Evolutionary conservation across 768 basidiomycete species (phyloP).

Genomic region (Calocera viscosa): DNA sequence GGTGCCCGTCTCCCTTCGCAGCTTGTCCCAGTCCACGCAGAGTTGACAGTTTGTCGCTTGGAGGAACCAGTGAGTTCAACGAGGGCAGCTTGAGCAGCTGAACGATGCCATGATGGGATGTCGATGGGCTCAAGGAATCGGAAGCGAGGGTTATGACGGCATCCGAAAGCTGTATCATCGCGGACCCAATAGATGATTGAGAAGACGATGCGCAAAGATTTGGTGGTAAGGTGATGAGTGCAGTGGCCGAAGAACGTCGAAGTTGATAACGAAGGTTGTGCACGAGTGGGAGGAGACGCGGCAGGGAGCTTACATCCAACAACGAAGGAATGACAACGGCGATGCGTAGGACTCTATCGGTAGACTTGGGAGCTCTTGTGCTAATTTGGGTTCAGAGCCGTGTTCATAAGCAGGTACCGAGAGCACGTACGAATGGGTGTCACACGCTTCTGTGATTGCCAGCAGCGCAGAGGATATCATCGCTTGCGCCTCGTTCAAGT

Average conservation of each 20-base stretch:
- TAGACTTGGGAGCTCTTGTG: neutral
- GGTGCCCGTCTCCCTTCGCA: conserved; percentile 32
- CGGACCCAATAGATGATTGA: conserved; percentile 47
- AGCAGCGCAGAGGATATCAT: neutral
- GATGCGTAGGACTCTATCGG: conserved; percentile 25
- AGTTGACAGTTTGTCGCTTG: conserved; percentile 70
- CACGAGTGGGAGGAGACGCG: neutral
- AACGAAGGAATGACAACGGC: neutral
- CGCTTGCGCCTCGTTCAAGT: neutral
- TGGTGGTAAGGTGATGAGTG: conserved; percentile 53
- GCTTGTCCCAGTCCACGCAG: conserved; percentile 57
- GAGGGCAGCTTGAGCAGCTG: conserved; percentile 65
- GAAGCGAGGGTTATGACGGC: conserved; percentile 14
- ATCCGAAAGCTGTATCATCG: conserved; percentile 1
- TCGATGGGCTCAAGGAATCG: conserved; percentile 49
- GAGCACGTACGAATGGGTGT: neutral
- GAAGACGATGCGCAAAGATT: conserved; percentile 52
- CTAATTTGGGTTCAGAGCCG: neutral
- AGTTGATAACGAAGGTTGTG: conserved; percentile 5
- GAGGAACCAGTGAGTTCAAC: conserved; percentile 56
- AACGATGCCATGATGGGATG: conserved; percentile 76
- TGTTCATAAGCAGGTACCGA: neutral
- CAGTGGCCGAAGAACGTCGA: conserved; percentile 36
- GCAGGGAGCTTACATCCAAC: neutral
- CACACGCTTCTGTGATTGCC: neutral